Evolutionary conservation across 176 grass and related monocot genomes (phyloP), one percentile per base, ranked within the genome.

Genomic region (Cenchrus fungigraminus): DNA sequence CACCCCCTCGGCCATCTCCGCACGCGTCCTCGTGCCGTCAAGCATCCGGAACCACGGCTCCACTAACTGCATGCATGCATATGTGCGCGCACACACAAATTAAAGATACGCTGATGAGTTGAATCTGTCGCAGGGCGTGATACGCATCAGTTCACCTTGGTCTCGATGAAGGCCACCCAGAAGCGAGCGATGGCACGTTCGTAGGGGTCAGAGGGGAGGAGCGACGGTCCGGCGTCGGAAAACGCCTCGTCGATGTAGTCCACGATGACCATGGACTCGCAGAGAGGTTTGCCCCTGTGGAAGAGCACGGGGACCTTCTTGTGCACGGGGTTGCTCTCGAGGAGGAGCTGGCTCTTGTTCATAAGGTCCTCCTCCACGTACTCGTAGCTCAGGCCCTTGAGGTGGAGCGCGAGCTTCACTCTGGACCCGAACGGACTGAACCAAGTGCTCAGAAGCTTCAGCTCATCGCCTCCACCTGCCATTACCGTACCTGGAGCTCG

Each of bases 271-370:
- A 64, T 40, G 2, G 90, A 91, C 67, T 88, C 86, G 2, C 43
- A 84, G 20, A 91, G 13, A 3, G 86, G 29, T 73, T 25, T 81
- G 44, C 75, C 76, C 1, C 59, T 50, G 70, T 78, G 86, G 67
- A 91, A 78, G 68, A 91, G 67, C 12, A 91, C 82, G 6, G 89
- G 92, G 1, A 94, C 73, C 82, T 86, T 91, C 76, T 86, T 77
- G 73, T 91, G 77, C 68, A 83, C 76, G 20, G 92, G 89, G 76
- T 94, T 94, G 74, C 40, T 81, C 14, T 58, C 5, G 6, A 87
- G 79, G 37, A 93, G 82, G 34, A 82, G 71, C 9, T 84, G 42
- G 77, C 91, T 90, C 76, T 90, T 93, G 58, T 75, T 70, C 34
- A 6, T 53, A 71, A 68, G 71, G 59, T 81, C 79, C 55, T 86